Evolutionary conservation across 305 asterid species (phyloP).

Genomic region (Ilex paraguariensis): DNA sequence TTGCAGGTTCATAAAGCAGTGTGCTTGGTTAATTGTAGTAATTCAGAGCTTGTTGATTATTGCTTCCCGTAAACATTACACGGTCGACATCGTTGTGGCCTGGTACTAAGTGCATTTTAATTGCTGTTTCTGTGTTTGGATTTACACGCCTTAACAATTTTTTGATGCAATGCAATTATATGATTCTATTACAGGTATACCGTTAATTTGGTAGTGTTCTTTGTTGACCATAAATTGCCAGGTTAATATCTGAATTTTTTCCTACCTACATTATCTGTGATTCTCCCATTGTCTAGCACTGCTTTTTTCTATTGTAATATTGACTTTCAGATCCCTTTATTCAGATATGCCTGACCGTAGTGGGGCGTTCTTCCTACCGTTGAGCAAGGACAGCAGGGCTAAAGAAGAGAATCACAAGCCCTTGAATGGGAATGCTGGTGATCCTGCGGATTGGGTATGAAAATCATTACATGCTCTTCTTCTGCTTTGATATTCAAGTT

Average conservation of each 20-base stretch:
- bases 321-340: no score
- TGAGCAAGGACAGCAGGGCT: constrained; percentile 44
- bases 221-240: not conserved
- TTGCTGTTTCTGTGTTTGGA: not conserved
- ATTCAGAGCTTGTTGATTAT: constrained; percentile 84
- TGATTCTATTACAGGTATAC: not conserved
- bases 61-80: constrained; percentile 91
- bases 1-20: constrained; percentile 72
- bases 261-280: no score
- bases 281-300: no score
- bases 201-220: constrained; percentile 1
- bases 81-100: constrained; percentile 90
- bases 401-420: constrained; percentile 81
- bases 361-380: no score
- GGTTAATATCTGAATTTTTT: not conserved
- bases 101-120: constrained; percentile 37
- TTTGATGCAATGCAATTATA: not conserved
- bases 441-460: constrained; percentile 75
- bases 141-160: not conserved
- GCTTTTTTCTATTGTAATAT: no score
- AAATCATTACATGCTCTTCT: no score
- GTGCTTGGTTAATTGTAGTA: constrained; percentile 70
- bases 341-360: no score
- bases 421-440: constrained; percentile 68
- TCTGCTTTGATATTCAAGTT: no score